phyloP scores from a whole-genome alignment of 169 alveolate species.

The Amoebophrya sp. region DNA sequence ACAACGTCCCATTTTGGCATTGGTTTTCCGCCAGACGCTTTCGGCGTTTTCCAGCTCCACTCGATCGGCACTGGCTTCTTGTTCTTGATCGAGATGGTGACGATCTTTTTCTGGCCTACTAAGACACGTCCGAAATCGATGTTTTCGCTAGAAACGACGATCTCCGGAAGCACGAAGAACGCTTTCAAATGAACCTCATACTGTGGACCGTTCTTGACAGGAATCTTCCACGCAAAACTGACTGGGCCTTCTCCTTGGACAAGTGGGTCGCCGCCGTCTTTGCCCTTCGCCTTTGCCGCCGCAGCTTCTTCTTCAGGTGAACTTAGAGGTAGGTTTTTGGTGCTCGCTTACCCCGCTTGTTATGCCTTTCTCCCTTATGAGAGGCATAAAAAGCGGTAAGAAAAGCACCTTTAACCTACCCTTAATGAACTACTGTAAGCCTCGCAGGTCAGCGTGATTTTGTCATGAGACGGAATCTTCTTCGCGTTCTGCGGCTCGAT shows the following conservation, averaged over 20 bases:
- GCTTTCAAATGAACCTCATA: conserved; percentile 74
- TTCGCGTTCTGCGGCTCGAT: conserved; percentile 35
- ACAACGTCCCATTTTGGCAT: conserved; percentile 51
- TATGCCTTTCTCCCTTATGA: no score
- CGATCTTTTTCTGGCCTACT: conserved; percentile 43
- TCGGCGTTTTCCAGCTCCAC: conserved; percentile 71
- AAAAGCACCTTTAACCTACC: no score
- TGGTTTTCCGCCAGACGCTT: conserved; percentile 61
- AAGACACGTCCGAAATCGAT: conserved; percentile 78
- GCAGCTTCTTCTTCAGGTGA: background rate
- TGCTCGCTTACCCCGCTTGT: no score
- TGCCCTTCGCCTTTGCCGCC: conserved; percentile 32
- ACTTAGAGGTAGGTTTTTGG: background rate
- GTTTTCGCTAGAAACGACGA: conserved; percentile 64
- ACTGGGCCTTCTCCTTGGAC: conserved; percentile 6
- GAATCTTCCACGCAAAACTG: conserved; percentile 50
- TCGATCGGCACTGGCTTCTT: conserved; percentile 74
- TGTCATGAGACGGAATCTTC: background rate
- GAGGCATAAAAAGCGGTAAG: no score
- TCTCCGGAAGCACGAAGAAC: conserved; percentile 78
- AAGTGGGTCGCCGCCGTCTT: conserved; percentile 31
- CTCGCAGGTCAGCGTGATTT: background rate
- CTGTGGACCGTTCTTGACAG: conserved; percentile 66
- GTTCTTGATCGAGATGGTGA: conserved; percentile 51
- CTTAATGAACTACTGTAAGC: background rate